Evolutionary conservation across 2,329 filamentous ascomycete species (phyloP).

Genomic region (Dichotomopilus funicola): DNA sequence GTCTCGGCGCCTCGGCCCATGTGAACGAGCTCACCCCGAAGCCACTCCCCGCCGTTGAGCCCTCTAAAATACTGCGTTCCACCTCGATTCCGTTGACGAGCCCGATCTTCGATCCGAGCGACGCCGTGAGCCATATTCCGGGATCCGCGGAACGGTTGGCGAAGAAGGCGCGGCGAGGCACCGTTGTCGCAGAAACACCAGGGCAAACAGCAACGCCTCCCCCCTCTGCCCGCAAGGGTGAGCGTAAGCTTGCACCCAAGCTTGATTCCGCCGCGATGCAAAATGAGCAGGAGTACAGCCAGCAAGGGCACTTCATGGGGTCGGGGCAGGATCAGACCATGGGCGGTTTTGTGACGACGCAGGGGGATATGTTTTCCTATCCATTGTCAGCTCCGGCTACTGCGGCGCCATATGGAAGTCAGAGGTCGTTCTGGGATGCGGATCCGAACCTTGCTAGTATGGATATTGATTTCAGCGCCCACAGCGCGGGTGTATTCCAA

Average conservation of each 20-base stretch:
- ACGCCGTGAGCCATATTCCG: constrained; percentile 23
- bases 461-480: constrained; percentile 51
- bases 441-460: constrained; percentile 47
- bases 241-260: constrained; percentile 49
- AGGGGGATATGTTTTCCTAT: constrained; percentile 53
- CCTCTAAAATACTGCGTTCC: constrained; percentile 50
- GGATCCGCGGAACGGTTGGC: constrained; percentile 29
- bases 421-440: constrained; percentile 50
- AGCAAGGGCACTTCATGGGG: constrained; percentile 45
- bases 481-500: constrained; percentile 40
- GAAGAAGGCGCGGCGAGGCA: constrained; percentile 42
- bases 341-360: constrained; percentile 39
- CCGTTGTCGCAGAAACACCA: constrained; percentile 32
- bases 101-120: constrained; percentile 27
- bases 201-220: constrained; percentile 55
- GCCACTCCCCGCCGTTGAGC: constrained; percentile 53
- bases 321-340: constrained; percentile 45
- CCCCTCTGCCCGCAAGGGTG: constrained; percentile 49
- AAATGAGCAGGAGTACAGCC: constrained; percentile 49
- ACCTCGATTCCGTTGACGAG: constrained; percentile 43
- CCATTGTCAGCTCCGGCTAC: constrained; percentile 53
- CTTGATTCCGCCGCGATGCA: constrained; percentile 45
- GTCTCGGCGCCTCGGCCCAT: constrained; percentile 52
- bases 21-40: constrained; percentile 53
- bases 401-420: constrained; percentile 38